Percentiles rank a stretch among this genome's conserved stretches.
Conservation (phyloP, 2,329 filamentous ascomycete species). For the Sphaerulina vaccinii region DNA sequence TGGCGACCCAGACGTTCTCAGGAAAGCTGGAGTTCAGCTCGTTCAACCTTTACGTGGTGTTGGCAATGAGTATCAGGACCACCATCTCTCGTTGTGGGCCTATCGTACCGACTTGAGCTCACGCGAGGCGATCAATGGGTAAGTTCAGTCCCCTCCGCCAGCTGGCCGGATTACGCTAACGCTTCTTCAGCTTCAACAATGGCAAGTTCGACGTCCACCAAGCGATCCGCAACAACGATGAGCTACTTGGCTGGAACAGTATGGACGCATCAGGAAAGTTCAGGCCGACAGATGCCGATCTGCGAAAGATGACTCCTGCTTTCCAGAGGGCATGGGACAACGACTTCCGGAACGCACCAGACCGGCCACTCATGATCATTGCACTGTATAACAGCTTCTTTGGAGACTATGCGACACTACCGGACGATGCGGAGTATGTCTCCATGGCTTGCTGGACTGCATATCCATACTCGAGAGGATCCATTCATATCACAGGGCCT, state of each 20-base stretch:
- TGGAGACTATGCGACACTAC: slow-evolving; percentile 25
- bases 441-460: slow-evolving; percentile 52
- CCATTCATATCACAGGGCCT: slow-evolving; percentile 56
- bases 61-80: slow-evolving; percentile 22
- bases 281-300: slow-evolving; percentile 54
- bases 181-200: slow-evolving; percentile 40
- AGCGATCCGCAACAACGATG: slow-evolving; percentile 48
- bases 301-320: slow-evolving; percentile 51
- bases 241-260: slow-evolving; percentile 57
- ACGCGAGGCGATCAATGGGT: slow-evolving; percentile 52
- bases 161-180: not conserved
- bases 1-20: slow-evolving; percentile 39
- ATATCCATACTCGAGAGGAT: slow-evolving; percentile 62
- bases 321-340: slow-evolving; percentile 55
- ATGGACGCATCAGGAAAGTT: slow-evolving; percentile 56
- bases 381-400: slow-evolving; percentile 37
- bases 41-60: slow-evolving; percentile 13
- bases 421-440: slow-evolving; percentile 47
- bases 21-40: slow-evolving; percentile 32
- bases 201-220: slow-evolving; percentile 48
- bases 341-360: slow-evolving; percentile 49
- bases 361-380: slow-evolving; percentile 52
- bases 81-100: slow-evolving; percentile 51
- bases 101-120: slow-evolving; percentile 50
- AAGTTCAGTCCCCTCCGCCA: not conserved